phyloP scores from a whole-genome alignment of 345 rosid genomes.

The Fremontodendron californicum region DNA sequence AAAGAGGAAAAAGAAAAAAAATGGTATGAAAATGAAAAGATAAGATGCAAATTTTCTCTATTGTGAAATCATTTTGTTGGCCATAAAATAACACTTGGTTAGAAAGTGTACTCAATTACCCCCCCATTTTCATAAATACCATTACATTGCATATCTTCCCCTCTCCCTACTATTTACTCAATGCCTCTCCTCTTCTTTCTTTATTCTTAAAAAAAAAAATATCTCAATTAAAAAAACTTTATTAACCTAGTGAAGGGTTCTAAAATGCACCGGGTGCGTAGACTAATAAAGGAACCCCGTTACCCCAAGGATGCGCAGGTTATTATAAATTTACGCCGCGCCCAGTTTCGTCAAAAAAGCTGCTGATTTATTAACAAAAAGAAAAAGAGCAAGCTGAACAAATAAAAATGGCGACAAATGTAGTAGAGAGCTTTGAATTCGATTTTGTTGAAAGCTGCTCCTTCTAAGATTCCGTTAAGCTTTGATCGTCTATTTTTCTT shows the following conservation, averaged over 20 bases:
- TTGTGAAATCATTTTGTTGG: constrained; percentile 71
- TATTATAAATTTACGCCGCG: constrained; percentile 8
- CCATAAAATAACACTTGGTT: constrained; percentile 46
- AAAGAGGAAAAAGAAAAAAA: neutral
- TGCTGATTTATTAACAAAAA: neutral
- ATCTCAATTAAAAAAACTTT: neutral
- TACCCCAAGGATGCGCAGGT: neutral
- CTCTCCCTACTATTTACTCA: too few species aligned
- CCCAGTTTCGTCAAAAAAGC: neutral
- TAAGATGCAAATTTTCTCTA: constrained; percentile 42
- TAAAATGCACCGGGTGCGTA: constrained; percentile 43
- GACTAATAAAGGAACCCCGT: neutral
- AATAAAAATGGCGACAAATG: neutral
- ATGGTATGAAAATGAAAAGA: constrained; percentile 27
- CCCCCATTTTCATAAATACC: constrained; percentile 2
- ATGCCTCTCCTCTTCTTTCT: too few species aligned
- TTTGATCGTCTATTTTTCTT: neutral
- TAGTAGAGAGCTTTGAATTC: neutral
- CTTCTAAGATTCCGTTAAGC: neutral
- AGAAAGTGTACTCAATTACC: constrained; percentile 39
- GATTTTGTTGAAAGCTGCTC: neutral
- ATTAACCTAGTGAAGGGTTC: neutral
- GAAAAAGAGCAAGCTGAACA: neutral
- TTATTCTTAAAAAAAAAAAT: too few species aligned
- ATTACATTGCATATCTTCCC: constrained; percentile 14